Conservation (phyloP, 2,329 filamentous ascomycete genomes). For the Fusarium goolgardi region DNA sequence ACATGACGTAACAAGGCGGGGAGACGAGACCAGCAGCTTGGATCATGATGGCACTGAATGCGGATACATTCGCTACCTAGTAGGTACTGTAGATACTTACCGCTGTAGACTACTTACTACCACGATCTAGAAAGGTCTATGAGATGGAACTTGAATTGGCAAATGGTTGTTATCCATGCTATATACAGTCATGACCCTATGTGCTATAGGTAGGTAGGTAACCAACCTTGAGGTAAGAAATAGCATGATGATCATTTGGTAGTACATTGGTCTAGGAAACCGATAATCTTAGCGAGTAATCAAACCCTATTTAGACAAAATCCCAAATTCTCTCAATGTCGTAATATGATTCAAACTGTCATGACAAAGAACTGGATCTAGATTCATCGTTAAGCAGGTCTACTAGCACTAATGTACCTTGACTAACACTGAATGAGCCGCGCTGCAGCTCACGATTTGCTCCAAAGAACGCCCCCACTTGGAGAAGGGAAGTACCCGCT, state of each 20-base stretch:
- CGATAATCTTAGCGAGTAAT: background rate
- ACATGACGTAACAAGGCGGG: slow-evolving; percentile 47
- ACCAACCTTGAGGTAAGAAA: background rate
- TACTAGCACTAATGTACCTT: slow-evolving; percentile 9
- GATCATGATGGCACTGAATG: slow-evolving; percentile 34
- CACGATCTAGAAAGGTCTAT: background rate
- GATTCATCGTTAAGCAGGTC: slow-evolving; percentile 13
- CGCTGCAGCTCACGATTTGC: slow-evolving; percentile 22
- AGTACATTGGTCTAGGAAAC: background rate
- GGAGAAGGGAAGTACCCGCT: slow-evolving; percentile 11
- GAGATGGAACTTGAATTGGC: background rate
- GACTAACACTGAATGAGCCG: slow-evolving; percentile 25
- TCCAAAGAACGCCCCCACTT: slow-evolving; percentile 26
- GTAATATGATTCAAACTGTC: slow-evolving; percentile 16
- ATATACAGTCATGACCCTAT: background rate
- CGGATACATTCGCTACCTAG: slow-evolving; percentile 1
- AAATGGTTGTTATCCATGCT: background rate
- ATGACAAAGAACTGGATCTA: slow-evolving; percentile 11
- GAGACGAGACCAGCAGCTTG: slow-evolving; percentile 19
- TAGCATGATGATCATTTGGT: no score
- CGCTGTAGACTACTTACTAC: background rate
- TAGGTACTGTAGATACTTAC: background rate
- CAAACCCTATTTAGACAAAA: background rate
- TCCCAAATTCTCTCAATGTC: background rate
- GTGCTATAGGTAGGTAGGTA: background rate